Evolutionary conservation across 2,329 filamentous ascomycete species (phyloP).

Genomic region (Cladorrhinum sp.): DNA sequence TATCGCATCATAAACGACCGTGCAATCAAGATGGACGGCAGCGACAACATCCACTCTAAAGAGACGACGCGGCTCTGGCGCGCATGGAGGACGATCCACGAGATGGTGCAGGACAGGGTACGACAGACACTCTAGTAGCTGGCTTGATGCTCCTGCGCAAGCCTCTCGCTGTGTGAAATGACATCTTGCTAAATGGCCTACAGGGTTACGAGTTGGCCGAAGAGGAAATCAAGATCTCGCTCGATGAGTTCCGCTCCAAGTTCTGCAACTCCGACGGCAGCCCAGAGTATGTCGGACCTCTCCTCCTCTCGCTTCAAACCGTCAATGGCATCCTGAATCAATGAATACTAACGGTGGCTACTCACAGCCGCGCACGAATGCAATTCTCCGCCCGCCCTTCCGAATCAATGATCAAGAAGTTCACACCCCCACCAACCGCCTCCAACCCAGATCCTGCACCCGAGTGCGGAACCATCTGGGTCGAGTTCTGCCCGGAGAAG

Average conservation of each 20-base stretch:
- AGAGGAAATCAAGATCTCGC: constrained; percentile 80
- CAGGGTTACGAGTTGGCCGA: constrained; percentile 93
- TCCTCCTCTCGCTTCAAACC: neutral
- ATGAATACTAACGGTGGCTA: neutral
- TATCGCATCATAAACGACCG: neutral
- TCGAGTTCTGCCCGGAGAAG: constrained; percentile 73
- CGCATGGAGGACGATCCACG: constrained; percentile 86
- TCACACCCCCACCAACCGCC: constrained; percentile 68
- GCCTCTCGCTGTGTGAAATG: neutral
- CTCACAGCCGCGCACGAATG: constrained; percentile 71
- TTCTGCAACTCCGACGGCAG: constrained; percentile 71
- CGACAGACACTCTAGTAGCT: constrained; percentile 34
- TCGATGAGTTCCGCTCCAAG: constrained; percentile 73
- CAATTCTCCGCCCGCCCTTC: constrained; percentile 85
- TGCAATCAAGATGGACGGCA: constrained; percentile 38
- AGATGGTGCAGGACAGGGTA: constrained; percentile 92
- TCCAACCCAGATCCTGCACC: constrained; percentile 67
- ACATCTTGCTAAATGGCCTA: neutral
- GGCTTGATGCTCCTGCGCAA: neutral
- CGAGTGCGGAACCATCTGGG: constrained; percentile 83
- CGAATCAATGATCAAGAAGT: constrained; percentile 78
- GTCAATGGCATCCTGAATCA: neutral
- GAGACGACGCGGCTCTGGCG: constrained; percentile 76
- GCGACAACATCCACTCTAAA: constrained; percentile 38
- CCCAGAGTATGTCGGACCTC: constrained; percentile 60